A percentile compares a stretch with the other conserved stretches of the same genome.
phyloP scores from a whole-genome alignment of 116 monocot genomes.

The Zostera marina region DNA sequence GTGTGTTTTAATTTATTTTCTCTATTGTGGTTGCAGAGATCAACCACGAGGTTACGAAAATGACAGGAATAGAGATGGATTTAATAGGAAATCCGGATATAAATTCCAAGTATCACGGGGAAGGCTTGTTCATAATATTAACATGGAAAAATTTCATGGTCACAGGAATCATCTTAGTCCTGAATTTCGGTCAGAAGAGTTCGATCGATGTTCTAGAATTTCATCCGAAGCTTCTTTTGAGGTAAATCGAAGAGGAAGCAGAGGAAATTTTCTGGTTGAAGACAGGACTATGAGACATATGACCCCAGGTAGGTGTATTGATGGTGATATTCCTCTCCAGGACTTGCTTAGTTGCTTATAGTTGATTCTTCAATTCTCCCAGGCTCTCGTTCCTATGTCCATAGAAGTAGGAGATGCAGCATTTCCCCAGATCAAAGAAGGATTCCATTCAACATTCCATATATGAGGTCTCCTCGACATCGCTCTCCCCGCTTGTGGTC shows the following conservation, averaged over 20 bases:
- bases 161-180: neutral
- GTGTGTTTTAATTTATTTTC: neutral
- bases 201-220: conserved; percentile 3
- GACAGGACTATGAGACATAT: neutral
- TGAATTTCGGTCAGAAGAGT: neutral
- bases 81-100: conserved; percentile 2
- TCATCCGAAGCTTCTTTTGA: conserved; percentile 2
- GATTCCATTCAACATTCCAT: neutral
- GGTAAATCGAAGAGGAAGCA: neutral
- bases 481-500: conserved; percentile 5
- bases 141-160: neutral
- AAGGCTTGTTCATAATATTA: conserved; percentile 1
- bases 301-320: neutral
- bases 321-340: neutral
- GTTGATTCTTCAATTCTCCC: conserved; percentile 4
- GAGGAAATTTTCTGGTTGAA: neutral
- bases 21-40: neutral
- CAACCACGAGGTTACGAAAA: neutral
- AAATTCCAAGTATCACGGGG: neutral
- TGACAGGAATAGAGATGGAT: neutral
- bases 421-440: conserved; percentile 2
- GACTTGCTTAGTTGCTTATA: neutral
- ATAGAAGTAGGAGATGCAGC: conserved; percentile 2
- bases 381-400: neutral
- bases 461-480: neutral